Evolutionary conservation across 2,329 filamentous ascomycete genomes (phyloP), one percentile per base, ranked within the genome.

Genomic region (Neoscytalidium dimidiatum): DNA sequence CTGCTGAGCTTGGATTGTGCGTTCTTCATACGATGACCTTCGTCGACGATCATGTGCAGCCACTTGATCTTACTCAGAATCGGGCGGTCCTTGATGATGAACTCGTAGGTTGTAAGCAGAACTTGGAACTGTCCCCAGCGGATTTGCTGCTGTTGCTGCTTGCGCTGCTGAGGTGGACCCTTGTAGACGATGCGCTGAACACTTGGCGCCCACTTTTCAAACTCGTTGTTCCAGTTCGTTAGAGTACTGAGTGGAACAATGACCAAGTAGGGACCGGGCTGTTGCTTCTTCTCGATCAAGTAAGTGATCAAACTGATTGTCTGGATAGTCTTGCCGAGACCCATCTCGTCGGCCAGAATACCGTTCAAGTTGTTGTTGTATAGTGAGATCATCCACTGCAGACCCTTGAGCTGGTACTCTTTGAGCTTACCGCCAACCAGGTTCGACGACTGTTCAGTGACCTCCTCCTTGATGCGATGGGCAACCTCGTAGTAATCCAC

Each of bases 281-380:
- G 94, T 71, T 90, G 86, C 84, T 99, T 99, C 82, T 88, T 90
- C 82, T 98, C 95, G 70, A 99, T 97, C 68, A 99, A 89, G 75
- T 99, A 96, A 3, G 94, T 97, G 73, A 99, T 91, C 80, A 99
- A 83, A 83, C 92, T 96, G 80, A 99, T 99, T 49, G 95, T 98
- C 80, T 99, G 95, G 71, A 99, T 99, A 0, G 95, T 99, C 83
- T 99, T 99, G 78, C 95, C 95, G 69, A 99, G 92, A 89, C 95
- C 95, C 95, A 99, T 99, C 81, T 99, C 95, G 74, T 99, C 95
- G 66, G 95, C 95, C 72, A 99, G 84, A 70, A 99, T 98, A 86
- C 95, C 95, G 78, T 99, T 99, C 69, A 99, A 87, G 80, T 97
- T 99, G 84, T 99, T 99, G 88, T 99, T 99, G 86, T 98, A 99